These are phyloP conservation scores for Mycena galopus DNA, from an alignment of 768 basidiomycete species.

Conservation along the genomic window DNA sequence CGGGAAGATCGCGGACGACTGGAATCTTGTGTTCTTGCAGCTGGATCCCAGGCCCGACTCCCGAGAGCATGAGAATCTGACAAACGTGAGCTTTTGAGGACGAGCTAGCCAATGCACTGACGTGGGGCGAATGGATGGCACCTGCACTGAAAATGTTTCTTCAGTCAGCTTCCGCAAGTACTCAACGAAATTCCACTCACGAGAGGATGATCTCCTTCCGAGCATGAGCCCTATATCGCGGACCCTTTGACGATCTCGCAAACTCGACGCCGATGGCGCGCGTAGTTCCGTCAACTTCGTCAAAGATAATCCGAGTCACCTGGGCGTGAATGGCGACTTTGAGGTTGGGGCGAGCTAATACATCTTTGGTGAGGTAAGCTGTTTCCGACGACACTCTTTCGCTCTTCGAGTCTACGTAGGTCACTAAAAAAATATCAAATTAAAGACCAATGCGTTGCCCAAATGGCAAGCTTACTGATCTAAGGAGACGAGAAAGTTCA, in stretches of 20 bases:
- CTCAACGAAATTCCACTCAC: conserved; percentile 50
- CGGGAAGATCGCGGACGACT: conserved; percentile 74
- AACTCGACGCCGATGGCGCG: conserved; percentile 78
- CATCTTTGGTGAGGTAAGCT: conserved; percentile 75
- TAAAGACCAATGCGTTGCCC: not conserved
- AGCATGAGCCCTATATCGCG: conserved; percentile 61
- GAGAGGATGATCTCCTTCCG: conserved; percentile 72
- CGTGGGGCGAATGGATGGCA: conserved; percentile 71
- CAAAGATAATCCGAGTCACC: conserved; percentile 71
- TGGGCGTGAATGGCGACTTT: conserved; percentile 70
- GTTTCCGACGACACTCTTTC: conserved; percentile 73
- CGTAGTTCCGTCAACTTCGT: conserved; percentile 51
- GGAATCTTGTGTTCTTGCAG: conserved; percentile 67
- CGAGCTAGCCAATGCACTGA: conserved; percentile 24
- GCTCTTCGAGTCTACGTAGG: conserved; percentile 67
- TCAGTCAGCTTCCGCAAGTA: not conserved
- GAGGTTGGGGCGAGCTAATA: conserved; percentile 74
- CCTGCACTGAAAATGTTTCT: conserved; percentile 49
- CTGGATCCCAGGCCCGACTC: conserved; percentile 77
- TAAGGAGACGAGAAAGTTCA: conserved; percentile 31
- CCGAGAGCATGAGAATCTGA: conserved; percentile 80
- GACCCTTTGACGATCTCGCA: conserved; percentile 50
- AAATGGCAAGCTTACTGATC: conserved; percentile 54
- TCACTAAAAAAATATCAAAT: conserved; percentile 60
- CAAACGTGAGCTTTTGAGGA: not conserved